Evolutionary conservation across 192 early-diverging fungal species (phyloP).

Genomic region (Ambispora gerdemannii): DNA sequence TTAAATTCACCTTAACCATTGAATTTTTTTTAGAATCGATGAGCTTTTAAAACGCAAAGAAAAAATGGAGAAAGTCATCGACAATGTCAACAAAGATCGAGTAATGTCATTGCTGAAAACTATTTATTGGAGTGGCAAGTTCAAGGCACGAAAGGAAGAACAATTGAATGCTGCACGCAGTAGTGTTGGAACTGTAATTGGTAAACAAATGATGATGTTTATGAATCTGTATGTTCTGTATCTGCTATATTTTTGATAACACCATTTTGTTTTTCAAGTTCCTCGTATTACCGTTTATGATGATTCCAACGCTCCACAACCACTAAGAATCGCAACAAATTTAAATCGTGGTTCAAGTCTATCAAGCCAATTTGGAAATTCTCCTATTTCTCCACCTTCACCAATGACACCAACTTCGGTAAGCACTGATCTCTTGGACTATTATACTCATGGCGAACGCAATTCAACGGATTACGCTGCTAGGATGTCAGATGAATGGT

Average conservation of each 20-base stretch:
- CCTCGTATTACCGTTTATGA: slow-evolving; percentile 27
- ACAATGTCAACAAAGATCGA: slow-evolving; percentile 18
- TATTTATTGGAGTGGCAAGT: slow-evolving; percentile 24
- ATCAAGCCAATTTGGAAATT: neutral
- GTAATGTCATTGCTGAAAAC: slow-evolving; percentile 22
- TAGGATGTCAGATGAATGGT: neutral
- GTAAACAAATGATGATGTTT: neutral
- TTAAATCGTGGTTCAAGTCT: neutral
- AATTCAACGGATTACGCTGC: slow-evolving; percentile 30
- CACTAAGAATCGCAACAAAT: slow-evolving; percentile 14
- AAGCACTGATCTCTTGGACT: neutral
- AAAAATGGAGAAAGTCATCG: slow-evolving; percentile 38
- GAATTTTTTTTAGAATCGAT: slow-evolving; percentile 35
- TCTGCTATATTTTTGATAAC: neutral
- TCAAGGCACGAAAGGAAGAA: neutral
- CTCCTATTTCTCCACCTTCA: neutral
- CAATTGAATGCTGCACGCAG: neutral
- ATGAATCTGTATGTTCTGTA: neutral
- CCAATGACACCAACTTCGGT: slow-evolving; percentile 1
- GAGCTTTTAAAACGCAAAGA: slow-evolving; percentile 39
- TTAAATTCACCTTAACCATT: no score
- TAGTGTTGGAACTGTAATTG: neutral
- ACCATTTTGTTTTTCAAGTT: neutral
- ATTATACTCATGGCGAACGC: neutral
- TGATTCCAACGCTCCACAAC: neutral